Evolutionary conservation across 192 early-diverging fungal genomes (phyloP), one percentile per base, ranked within the genome.

Genomic region (Coemansia sp.): DNA sequence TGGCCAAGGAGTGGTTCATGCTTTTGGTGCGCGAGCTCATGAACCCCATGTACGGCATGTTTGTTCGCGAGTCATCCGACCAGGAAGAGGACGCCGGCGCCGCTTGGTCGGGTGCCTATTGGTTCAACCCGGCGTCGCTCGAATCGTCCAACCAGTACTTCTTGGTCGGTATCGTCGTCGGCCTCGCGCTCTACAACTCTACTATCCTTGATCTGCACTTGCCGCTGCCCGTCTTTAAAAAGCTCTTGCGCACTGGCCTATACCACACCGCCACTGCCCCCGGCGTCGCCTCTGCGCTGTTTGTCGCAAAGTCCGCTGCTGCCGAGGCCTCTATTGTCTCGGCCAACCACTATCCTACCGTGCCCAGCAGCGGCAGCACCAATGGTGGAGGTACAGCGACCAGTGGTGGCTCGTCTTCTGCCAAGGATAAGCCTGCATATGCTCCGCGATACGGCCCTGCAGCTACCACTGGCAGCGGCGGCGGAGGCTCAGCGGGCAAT

Each of bases 1-100:
- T 99, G 22, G 88, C 94, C 35, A 99, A 99, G 60, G 97, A 99
- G 58, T 99, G 97, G 97, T 97, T 99, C 65, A 83, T 97, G 60
- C 85, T 99, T 36, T 86, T 99, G 12, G 87, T 97, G 6, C 86
- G 94, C 12, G 90, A 96, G 36, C 81, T 99, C 25, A 94, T 99
- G 86, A 95, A 96, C 84, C 93, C 94, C 17, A 85, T 94, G 59
- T 95, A 93, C 74, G 96, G 96, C 47, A 89, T 94, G 90, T 92
- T 92, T 65, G 84, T 84, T 0, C 82, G 84, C 38, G 94, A 94
- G 62, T 87, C 87, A 42, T 85, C 67, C 3, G 45, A 11, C 8
- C n/a, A 57, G 3, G 15, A 15, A 8, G 37, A 39, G 17, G 62
- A 37, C 7, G 27, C 38, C 10, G 35, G 51, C 32, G 41, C 4